These are phyloP conservation scores for Myxozyma nipponensis DNA, from an alignment of 805 yeast species.

Conservation along the genomic window DNA sequence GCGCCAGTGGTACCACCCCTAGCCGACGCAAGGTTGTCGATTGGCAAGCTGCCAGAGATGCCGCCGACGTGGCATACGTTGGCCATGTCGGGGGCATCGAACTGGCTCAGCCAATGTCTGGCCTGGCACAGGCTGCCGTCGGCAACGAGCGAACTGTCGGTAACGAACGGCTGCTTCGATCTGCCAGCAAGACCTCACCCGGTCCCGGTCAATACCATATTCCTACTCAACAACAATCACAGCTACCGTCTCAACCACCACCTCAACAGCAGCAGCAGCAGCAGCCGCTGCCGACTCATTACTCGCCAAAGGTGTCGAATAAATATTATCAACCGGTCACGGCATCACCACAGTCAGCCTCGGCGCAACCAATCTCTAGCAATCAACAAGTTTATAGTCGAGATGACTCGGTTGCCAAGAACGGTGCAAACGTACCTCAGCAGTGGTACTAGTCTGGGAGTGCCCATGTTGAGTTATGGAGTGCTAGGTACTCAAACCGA, in stretches of 20 bases:
- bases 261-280: no score
- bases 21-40: constrained; percentile 27
- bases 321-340: background rate
- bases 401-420: background rate
- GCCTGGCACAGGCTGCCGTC: constrained; percentile 15
- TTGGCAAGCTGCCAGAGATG: constrained; percentile 25
- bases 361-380: background rate
- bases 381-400: no score
- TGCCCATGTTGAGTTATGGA: no score
- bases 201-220: background rate
- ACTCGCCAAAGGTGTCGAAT: background rate
- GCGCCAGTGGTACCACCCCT: constrained; percentile 8
- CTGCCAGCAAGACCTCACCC: constrained; percentile 4
- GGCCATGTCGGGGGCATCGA: background rate
- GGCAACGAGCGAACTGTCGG: constrained; percentile 23
- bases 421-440: constrained; percentile 21
- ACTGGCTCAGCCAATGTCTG: no score
- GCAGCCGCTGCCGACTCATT: no score
- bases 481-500: background rate
- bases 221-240: background rate
- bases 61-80: background rate
- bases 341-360: background rate
- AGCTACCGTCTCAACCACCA: no score
- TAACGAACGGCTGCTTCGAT: constrained; percentile 17
- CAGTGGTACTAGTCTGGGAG: constrained; percentile 25